Conservation (phyloP, 768 basidiomycete genomes). For the Pisolithus orientalis region DNA sequence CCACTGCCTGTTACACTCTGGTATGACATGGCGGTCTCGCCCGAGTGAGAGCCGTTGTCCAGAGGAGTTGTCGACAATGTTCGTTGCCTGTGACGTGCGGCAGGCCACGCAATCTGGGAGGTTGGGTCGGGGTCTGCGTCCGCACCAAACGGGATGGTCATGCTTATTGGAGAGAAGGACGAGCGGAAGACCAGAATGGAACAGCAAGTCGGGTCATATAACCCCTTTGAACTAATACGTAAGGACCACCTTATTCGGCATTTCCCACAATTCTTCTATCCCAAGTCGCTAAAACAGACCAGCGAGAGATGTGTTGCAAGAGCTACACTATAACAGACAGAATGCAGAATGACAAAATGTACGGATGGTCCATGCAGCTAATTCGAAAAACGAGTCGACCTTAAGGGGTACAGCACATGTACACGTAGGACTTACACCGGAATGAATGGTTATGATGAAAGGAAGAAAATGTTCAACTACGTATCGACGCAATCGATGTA, state of each 20-base stretch:
- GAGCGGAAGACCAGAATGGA: neutral
- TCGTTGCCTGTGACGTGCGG: constrained; percentile 31
- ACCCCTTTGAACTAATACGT: no score
- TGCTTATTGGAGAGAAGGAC: constrained; percentile 20
- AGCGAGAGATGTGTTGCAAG: neutral
- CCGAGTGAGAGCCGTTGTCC: constrained; percentile 15
- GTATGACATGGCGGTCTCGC: constrained; percentile 19
- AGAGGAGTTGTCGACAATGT: constrained; percentile 17
- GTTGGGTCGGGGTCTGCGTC: constrained; percentile 70
- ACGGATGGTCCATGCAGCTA: constrained; percentile 17
- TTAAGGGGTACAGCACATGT: neutral
- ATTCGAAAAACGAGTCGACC: constrained; percentile 18
- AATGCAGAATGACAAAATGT: constrained; percentile 5
- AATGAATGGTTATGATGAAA: constrained; percentile 1
- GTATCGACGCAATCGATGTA: constrained; percentile 34
- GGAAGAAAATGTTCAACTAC: constrained; percentile 13
- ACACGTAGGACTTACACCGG: constrained; percentile 3
- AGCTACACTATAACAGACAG: constrained; percentile 13
- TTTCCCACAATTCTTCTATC: no score
- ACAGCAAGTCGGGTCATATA: constrained; percentile 3
- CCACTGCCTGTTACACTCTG: constrained; percentile 28
- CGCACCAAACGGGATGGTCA: constrained; percentile 52
- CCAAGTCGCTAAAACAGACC: neutral
- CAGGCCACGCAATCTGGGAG: constrained; percentile 74
- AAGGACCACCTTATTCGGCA: no score